These are phyloP conservation scores for Scenedesmus sp. DNA, from an alignment of 163 green algal genomes.

Conservation along the genomic window DNA sequence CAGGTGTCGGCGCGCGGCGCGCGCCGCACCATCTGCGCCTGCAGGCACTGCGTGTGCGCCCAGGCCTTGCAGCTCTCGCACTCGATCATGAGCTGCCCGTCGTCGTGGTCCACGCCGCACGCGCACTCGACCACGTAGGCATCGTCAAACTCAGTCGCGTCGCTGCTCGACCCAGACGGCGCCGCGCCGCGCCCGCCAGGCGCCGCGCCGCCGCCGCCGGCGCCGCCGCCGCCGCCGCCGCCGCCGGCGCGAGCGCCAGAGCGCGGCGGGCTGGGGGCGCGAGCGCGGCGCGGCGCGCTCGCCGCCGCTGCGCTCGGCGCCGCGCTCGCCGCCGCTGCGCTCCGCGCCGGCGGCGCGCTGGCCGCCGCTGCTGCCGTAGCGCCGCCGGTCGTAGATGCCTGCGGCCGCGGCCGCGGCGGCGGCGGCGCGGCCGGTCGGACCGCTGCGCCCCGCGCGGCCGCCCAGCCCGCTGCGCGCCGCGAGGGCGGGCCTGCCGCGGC, in stretches of 20 bases:
- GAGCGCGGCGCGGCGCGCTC: too few species aligned
- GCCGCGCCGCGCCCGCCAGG: background rate
- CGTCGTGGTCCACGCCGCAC: conserved; percentile 62
- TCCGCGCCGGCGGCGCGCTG: background rate
- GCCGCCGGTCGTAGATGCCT: conserved; percentile 46
- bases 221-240: conserved; percentile 2
- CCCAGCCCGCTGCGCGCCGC: too few species aligned
- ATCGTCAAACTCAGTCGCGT: conserved; percentile 12
- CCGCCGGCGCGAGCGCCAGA: background rate
- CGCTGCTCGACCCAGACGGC: background rate
- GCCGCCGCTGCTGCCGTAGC: conserved; percentile 7
- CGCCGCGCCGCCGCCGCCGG: background rate
- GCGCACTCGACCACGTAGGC: conserved; percentile 58
- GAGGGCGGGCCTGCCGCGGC: too few species aligned
- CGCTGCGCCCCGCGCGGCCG: too few species aligned
- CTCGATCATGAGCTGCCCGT: conserved; percentile 71
- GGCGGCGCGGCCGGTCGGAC: too few species aligned
- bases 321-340: background rate
- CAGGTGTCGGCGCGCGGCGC: too few species aligned
- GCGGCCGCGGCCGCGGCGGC: background rate
- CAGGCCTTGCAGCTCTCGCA: conserved; percentile 69
- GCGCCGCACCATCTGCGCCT: conserved; percentile 46
- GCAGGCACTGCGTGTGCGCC: conserved; percentile 62
- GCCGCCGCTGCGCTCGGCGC: background rate
- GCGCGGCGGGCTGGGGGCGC: too few species aligned